phyloP scores from a whole-genome alignment of 1,284 basidiomycete species.

The Polyporus tsugae region DNA sequence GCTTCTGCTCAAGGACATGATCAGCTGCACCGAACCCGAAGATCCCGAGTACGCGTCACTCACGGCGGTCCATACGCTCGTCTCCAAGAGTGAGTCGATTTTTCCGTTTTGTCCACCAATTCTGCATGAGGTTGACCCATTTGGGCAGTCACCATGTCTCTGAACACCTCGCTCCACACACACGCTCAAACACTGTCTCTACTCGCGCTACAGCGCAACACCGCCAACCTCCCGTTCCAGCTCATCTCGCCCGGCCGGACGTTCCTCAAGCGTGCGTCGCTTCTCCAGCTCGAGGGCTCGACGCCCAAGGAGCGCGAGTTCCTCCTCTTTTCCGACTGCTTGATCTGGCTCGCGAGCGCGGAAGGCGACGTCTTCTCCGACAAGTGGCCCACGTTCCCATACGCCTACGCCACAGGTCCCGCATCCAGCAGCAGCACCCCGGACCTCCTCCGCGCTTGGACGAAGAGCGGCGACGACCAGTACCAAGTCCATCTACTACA shows the following conservation, averaged over 20 bases:
- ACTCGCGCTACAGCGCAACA: conserved; percentile 79
- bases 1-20: conserved; percentile 81
- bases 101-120: neutral
- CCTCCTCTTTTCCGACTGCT: conserved; percentile 82
- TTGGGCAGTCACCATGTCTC: conserved; percentile 73
- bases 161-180: conserved; percentile 80
- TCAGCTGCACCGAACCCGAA: conserved; percentile 66
- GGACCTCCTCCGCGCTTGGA: conserved; percentile 55
- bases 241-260: conserved; percentile 83
- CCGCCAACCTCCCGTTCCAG: conserved; percentile 77
- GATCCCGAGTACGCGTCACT: conserved; percentile 73
- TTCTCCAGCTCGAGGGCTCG: conserved; percentile 65
- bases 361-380: conserved; percentile 45
- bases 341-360: conserved; percentile 77
- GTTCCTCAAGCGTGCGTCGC: conserved; percentile 71
- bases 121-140: conserved; percentile 3
- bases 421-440: conserved; percentile 39
- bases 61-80: conserved; percentile 64
- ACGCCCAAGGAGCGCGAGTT: conserved; percentile 70
- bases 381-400: conserved; percentile 33
- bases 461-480: conserved; percentile 67
- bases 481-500: neutral
- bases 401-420: conserved; percentile 7
- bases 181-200: conserved; percentile 80
- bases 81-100: conserved; percentile 76